Percentiles rank a stretch among this genome's conserved stretches.
phyloP scores from a whole-genome alignment of 2,329 filamentous ascomycete species.

The Verticillium tricorpus region DNA sequence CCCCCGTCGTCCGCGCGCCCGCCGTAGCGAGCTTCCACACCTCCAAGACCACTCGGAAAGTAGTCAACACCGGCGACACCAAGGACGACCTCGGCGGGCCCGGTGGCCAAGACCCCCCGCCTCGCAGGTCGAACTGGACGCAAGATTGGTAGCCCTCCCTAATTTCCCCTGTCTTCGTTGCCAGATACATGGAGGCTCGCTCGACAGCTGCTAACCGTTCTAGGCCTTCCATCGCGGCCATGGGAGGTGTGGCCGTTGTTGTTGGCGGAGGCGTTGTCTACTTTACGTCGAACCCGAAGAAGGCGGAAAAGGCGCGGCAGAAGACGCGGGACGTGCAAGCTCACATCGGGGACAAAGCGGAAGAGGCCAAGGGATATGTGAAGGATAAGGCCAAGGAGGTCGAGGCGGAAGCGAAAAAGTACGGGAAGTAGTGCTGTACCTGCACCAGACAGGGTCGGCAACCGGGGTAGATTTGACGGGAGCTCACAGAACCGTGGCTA shows the following conservation, averaged over 20 bases:
- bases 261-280: constrained; percentile 8
- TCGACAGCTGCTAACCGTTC: neutral
- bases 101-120: constrained; percentile 7
- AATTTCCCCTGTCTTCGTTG: no score
- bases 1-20: neutral
- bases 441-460: no score
- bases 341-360: neutral
- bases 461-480: no score
- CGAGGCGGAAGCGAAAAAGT: neutral
- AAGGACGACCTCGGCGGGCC: constrained; percentile 10
- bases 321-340: neutral
- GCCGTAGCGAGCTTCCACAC: neutral
- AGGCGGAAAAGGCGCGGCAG: neutral
- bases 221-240: constrained; percentile 9
- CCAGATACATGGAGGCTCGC: neutral
- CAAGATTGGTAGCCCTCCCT: constrained; percentile 7
- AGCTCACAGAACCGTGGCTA: no score
- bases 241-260: constrained; percentile 6
- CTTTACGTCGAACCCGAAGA: constrained; percentile 7
- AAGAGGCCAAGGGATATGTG: neutral
- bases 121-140: neutral
- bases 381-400: neutral
- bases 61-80: constrained; percentile 1
- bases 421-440: neutral
- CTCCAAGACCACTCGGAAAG: neutral